Base-by-base conservation (phyloP, 257 asterid species). In the Solanum pennellii region DNA sequence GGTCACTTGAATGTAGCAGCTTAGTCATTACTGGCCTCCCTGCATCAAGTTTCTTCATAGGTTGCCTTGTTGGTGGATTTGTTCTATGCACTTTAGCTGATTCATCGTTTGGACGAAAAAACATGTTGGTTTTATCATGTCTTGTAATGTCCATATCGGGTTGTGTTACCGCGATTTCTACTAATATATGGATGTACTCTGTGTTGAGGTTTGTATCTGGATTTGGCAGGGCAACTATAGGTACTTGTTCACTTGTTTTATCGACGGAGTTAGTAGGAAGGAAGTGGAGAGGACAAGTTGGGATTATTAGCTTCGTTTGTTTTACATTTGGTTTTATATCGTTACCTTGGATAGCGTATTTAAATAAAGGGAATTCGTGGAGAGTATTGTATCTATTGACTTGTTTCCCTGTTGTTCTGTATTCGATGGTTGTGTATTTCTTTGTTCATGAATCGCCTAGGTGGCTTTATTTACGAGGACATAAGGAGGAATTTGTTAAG, bases 311-410 rank as follows among this genome's bases (percentile, higher is more conserved):
- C 5, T 94, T 93, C 82, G 18, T 95, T 2, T 92, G 75, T 49
- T 94, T 93, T n/a, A 90, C 98, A 0, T 44, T 90, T 10, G 99
- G 99, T n/a, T 95, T 94, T 86, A 89, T 96, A 0, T 92, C 97
- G 4, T 89, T 96, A 20, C 98, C 98, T 0, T 31, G 60, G 1
- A 52, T 93, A 7, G 98, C 94, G 0, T 93, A 62, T 27, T 39
- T 85, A 3, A 89, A 84, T 4, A 31, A 56, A 56, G 92, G 90
- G 10, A 87, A 88, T 8, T 94, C 98, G 0, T 96, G 98, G 98
- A 90, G 98, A 25, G 14, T 88, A 6, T 45, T 94, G 1, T 96
- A 96, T 59, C 23, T 94, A 5, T 95, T 92, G 93, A 95, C 94
- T 0, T 92, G 92, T 3, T 60, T 89, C 3, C 99, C 98, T 0